These are phyloP conservation scores for Parietichytrium sp. DNA, from an alignment of 108 stramenopile species.

Conservation along the genomic window DNA sequence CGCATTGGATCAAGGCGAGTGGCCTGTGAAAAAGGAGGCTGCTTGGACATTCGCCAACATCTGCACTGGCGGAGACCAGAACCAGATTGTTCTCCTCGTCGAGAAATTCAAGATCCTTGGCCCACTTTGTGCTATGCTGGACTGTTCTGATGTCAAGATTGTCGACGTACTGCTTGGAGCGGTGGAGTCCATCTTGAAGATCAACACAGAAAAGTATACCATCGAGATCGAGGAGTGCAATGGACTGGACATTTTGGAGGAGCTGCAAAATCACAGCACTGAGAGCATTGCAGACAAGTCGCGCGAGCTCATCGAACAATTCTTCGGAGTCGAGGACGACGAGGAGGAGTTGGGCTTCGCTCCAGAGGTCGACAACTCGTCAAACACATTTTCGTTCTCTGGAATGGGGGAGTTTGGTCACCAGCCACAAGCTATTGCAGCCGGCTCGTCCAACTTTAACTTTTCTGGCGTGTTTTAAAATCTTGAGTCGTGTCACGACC, in stretches of 20 bases:
- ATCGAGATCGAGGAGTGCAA: conserved; percentile 55
- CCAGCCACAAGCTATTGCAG: no score
- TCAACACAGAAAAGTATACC: background rate
- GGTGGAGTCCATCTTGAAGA: conserved; percentile 55
- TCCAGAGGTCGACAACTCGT: background rate
- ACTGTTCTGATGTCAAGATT: conserved; percentile 62
- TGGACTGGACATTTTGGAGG: conserved; percentile 75
- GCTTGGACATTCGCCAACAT: conserved; percentile 78
- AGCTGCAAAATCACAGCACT: conserved; percentile 75
- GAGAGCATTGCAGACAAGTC: conserved; percentile 72
- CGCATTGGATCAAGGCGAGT: conserved; percentile 65
- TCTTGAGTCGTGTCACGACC: no score
- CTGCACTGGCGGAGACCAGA: conserved; percentile 64
- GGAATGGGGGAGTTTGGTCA: no score
- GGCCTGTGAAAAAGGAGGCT: conserved; percentile 87
- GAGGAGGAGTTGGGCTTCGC: conserved; percentile 37
- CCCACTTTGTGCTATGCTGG: conserved; percentile 69
- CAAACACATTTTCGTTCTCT: conserved; percentile 26
- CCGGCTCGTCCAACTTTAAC: no score
- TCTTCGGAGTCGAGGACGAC: conserved; percentile 81
- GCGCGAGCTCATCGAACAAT: conserved; percentile 70
- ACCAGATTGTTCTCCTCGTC: conserved; percentile 62
- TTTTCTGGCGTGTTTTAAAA: no score
- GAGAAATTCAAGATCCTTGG: conserved; percentile 66
- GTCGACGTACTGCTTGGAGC: conserved; percentile 70